Conservation (phyloP, 2,329 filamentous ascomycete species). For the Fusarium annulatum region DNA sequence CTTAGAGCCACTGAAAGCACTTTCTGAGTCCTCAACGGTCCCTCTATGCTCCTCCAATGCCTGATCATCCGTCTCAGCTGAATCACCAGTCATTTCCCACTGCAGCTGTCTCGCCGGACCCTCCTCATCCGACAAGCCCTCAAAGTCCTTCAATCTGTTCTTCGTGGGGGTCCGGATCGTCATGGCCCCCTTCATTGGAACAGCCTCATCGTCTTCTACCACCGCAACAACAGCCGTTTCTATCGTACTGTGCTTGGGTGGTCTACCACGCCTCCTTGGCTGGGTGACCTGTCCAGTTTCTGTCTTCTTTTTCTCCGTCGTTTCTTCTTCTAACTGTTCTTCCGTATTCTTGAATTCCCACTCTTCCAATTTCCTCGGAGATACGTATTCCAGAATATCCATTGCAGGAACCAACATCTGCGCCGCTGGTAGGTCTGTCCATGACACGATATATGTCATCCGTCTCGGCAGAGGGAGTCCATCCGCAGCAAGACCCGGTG, state of each 20-base stretch:
- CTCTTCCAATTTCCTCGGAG: constrained; percentile 64
- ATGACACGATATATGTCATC: constrained; percentile 66
- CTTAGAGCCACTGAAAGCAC: neutral
- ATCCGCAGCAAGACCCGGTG: constrained; percentile 46
- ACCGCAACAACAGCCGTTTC: constrained; percentile 47
- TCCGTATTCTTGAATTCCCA: constrained; percentile 62
- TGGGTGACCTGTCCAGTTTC: constrained; percentile 28
- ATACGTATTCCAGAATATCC: constrained; percentile 68
- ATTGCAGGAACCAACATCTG: constrained; percentile 59
- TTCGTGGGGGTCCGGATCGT: constrained; percentile 53
- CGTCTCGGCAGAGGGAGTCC: constrained; percentile 54
- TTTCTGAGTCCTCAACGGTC: neutral
- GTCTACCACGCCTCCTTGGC: constrained; percentile 43
- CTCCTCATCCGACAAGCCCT: constrained; percentile 47
- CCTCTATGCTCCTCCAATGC: neutral
- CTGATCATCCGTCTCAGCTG: constrained; percentile 4
- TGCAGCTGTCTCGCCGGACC: constrained; percentile 45
- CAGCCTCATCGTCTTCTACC: constrained; percentile 37
- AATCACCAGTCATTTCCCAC: constrained; percentile 32
- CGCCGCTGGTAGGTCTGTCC: constrained; percentile 63
- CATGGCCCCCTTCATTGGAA: constrained; percentile 48
- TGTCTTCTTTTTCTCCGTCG: constrained; percentile 43
- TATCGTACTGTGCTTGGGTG: constrained; percentile 48
- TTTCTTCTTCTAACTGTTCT: constrained; percentile 56
- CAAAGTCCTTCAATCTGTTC: constrained; percentile 46